phyloP scores from a whole-genome alignment of 495 filamentous ascomycete species.

The Stereocaulon alpinum region DNA sequence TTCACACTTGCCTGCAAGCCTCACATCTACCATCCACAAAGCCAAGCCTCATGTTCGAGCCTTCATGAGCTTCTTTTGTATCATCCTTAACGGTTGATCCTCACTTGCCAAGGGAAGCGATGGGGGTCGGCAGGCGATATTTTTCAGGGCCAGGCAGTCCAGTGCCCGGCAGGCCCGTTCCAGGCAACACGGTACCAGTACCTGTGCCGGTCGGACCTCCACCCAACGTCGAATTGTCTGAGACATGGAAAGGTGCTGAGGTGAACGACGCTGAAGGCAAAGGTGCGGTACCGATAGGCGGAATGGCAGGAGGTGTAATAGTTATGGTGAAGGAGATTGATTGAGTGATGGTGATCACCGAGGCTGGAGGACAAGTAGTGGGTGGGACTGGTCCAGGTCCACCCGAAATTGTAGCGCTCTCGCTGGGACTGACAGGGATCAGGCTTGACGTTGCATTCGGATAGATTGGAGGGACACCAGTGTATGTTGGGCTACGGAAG shows the following conservation, averaged over 20 bases:
- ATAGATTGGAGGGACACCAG: not conserved
- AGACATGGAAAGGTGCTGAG: not conserved
- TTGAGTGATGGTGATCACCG: not conserved
- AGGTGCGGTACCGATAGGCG: not conserved
- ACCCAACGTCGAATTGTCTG: not conserved
- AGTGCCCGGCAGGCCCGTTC: not conserved
- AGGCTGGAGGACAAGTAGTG: not conserved
- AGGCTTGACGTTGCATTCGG: not conserved
- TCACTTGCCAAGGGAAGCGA: not conserved
- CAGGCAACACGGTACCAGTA: not conserved
- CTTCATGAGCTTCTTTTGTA: not conserved
- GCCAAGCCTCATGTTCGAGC: not conserved
- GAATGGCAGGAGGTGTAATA: not conserved
- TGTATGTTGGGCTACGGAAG: not conserved
- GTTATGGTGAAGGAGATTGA: not conserved
- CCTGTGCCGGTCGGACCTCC: not conserved
- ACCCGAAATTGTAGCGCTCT: not conserved
- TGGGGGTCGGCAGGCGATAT: too few relatives aligned
- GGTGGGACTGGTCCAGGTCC: not conserved
- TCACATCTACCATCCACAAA: not conserved
- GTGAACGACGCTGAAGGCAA: not conserved
- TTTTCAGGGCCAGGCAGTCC: not conserved
- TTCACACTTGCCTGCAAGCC: not conserved
- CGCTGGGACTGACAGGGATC: not conserved
- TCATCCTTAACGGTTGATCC: not conserved